Conservation (phyloP, 768 basidiomycete genomes). For the Termitomyces sp. region DNA sequence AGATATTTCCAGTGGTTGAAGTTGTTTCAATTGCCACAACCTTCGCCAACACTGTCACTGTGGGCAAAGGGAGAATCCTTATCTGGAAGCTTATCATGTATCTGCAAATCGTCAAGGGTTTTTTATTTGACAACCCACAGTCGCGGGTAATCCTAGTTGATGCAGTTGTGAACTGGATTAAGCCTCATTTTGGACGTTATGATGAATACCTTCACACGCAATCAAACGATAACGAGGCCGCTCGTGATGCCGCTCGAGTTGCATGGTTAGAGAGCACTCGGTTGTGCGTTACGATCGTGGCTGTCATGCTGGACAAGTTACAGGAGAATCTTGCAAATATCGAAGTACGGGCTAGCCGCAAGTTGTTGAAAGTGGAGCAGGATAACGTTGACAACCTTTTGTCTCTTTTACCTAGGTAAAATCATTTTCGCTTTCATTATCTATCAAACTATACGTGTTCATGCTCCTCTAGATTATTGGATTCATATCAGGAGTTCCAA, state of each 20-base stretch:
- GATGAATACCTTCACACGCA: constrained; percentile 73
- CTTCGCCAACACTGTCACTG: constrained; percentile 81
- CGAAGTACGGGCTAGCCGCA: constrained; percentile 54
- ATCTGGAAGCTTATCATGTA: constrained; percentile 95
- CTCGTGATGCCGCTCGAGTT: constrained; percentile 72
- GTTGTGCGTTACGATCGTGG: constrained; percentile 86
- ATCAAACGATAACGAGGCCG: constrained; percentile 61
- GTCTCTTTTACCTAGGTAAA: constrained; percentile 75
- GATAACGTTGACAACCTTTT: constrained; percentile 89
- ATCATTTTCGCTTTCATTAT: constrained; percentile 16
- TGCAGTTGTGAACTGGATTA: constrained; percentile 89
- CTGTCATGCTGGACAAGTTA: constrained; percentile 86
- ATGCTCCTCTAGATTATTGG: constrained; percentile 56
- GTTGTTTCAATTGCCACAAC: constrained; percentile 83
- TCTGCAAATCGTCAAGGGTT: constrained; percentile 85
- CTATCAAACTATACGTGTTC: constrained; percentile 2
- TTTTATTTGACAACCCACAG: constrained; percentile 80
- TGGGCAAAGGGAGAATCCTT: constrained; percentile 80
- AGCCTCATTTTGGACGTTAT: constrained; percentile 89
- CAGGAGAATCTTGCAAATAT: constrained; percentile 77
- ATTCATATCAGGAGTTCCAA: constrained; percentile 85
- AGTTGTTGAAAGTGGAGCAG: constrained; percentile 72
- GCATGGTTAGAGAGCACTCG: constrained; percentile 88
- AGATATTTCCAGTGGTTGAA: constrained; percentile 78
- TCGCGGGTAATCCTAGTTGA: constrained; percentile 81